phyloP scores from a whole-genome alignment of 768 basidiomycete genomes.

The Suillus placidus region DNA sequence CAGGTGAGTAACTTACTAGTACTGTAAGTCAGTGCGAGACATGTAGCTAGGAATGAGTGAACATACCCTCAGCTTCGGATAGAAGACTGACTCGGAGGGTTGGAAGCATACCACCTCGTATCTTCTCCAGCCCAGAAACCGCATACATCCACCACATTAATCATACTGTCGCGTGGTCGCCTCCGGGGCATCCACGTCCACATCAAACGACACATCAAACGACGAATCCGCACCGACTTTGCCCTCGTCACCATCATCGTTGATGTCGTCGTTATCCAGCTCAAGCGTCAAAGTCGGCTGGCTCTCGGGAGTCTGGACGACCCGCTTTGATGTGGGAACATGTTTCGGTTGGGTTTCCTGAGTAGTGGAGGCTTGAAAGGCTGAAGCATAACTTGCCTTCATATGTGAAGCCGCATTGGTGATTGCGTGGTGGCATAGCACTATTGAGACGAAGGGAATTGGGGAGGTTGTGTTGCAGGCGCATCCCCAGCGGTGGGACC shows the following conservation, averaged over 20 bases:
- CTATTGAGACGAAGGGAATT: conserved; percentile 13
- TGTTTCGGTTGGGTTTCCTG: background rate
- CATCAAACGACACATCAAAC: conserved; percentile 33
- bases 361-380: conserved; percentile 33
- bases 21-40: too few relatives aligned
- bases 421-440: conserved; percentile 15
- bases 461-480: conserved; percentile 17
- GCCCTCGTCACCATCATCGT: background rate
- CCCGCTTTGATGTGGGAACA: conserved; percentile 1
- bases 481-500: conserved; percentile 33
- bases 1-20: too few relatives aligned
- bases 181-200: conserved; percentile 32
- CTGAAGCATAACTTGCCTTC: conserved; percentile 13
- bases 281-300: background rate
- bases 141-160: conserved; percentile 6
- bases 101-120: background rate
- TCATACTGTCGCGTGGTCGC: conserved; percentile 36
- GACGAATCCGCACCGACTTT: conserved; percentile 28
- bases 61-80: too few relatives aligned
- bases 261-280: background rate
- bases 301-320: background rate
- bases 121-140: background rate
- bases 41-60: too few relatives aligned
- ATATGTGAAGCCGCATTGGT: conserved; percentile 14
- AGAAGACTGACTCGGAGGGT: too few relatives aligned